These are phyloP conservation scores for Neohortaea acidophila DNA, from an alignment of 495 filamentous ascomycete genomes.

Conservation along the genomic window DNA sequence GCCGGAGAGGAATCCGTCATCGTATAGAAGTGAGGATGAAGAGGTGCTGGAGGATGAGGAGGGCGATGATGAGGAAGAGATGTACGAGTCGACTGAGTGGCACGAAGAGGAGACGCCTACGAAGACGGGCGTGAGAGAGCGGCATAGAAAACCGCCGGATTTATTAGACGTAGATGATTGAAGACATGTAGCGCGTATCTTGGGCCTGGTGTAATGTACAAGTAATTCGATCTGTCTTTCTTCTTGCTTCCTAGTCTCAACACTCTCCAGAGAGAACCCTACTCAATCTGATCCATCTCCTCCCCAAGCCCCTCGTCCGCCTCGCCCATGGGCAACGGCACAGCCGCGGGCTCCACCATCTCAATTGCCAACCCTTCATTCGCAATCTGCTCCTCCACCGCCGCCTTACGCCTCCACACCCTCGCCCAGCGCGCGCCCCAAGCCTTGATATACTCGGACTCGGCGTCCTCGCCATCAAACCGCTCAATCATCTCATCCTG, in stretches of 20 bases:
- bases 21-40: slow-evolving; percentile 4
- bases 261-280: neutral
- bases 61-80: too few species aligned
- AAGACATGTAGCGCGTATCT: too few species aligned
- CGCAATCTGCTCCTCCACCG: slow-evolving; percentile 60
- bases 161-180: too few species aligned
- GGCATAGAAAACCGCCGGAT: too few species aligned
- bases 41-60: too few species aligned
- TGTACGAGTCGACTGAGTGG: too few species aligned
- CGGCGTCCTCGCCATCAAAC: slow-evolving; percentile 32
- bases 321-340: neutral
- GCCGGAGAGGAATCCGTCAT: neutral
- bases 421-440: slow-evolving; percentile 81
- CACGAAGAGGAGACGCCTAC: too few species aligned
- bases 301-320: neutral
- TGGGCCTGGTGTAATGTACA: too few species aligned
- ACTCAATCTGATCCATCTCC: slow-evolving; percentile 16
- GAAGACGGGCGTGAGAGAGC: too few species aligned
- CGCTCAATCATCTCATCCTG: slow-evolving; percentile 52
- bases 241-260: too few species aligned
- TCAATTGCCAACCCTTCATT: slow-evolving; percentile 22
- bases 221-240: neutral
- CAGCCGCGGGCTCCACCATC: slow-evolving; percentile 12
- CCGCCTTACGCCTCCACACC: slow-evolving; percentile 66
- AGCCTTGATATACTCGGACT: slow-evolving; percentile 50